phyloP scores from a whole-genome alignment of 1,284 basidiomycete genomes.

The Tremellales sp. region DNA sequence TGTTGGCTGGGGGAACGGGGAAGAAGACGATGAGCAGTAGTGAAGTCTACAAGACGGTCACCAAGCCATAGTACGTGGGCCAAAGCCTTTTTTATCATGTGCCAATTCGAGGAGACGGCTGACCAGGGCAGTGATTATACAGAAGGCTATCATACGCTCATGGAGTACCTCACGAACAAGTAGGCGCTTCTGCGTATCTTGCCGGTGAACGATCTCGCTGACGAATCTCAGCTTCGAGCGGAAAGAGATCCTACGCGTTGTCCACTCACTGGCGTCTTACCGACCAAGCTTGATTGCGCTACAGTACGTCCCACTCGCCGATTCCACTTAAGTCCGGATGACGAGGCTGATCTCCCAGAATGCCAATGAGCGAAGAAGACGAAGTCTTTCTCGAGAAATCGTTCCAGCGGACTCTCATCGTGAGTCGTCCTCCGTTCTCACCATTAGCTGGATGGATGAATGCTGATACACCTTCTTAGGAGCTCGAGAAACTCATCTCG shows the following conservation, averaged over 20 bases:
- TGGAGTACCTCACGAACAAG: conserved; percentile 83
- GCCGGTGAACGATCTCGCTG: conserved; percentile 25
- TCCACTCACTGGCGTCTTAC: conserved; percentile 89
- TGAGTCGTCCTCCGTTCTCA: conserved; percentile 48
- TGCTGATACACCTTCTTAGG: conserved; percentile 56
- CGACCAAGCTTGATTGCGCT: conserved; percentile 91
- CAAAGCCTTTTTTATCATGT: not conserved
- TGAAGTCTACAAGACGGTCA: conserved; percentile 70
- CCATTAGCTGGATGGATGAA: not conserved
- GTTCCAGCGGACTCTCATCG: conserved; percentile 87
- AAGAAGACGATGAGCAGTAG: conserved; percentile 16
- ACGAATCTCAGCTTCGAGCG: conserved; percentile 79
- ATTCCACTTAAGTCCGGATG: not conserved
- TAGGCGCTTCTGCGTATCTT: conserved; percentile 39
- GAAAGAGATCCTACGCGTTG: conserved; percentile 88
- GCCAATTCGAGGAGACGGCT: not conserved
- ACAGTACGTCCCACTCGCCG: conserved; percentile 54
- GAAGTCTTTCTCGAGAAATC: conserved; percentile 93
- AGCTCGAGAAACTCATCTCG: conserved; percentile 93
- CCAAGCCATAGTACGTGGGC: conserved; percentile 60
- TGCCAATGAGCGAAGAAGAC: conserved; percentile 87
- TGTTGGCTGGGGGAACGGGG: too few relatives aligned
- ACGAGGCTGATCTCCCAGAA: conserved; percentile 48
- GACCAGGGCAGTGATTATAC: conserved; percentile 64
- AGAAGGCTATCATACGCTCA: conserved; percentile 87